phyloP scores from a whole-genome alignment of 140 eudicot species.

The Bidens hawaiensis region DNA sequence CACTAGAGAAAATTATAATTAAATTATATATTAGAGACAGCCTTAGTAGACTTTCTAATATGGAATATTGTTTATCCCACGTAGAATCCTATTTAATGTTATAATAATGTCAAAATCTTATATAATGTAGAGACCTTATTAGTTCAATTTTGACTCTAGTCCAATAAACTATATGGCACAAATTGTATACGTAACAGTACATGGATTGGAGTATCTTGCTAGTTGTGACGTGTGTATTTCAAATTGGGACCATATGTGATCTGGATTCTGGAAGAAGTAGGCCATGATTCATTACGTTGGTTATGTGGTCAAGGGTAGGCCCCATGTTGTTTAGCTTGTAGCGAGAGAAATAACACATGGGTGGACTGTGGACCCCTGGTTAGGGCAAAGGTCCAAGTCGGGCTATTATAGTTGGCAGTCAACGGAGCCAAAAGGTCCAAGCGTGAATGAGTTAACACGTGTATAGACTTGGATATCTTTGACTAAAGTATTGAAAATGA shows the following conservation, averaged over 20 bases:
- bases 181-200: slow-evolving; percentile 12
- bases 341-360: slow-evolving; percentile 14
- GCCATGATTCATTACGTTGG: neutral
- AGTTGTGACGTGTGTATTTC: neutral
- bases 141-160: slow-evolving; percentile 12
- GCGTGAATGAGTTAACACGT: too few relatives aligned
- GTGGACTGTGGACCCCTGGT: slow-evolving; percentile 15
- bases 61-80: too few relatives aligned
- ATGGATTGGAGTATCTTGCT: slow-evolving; percentile 3
- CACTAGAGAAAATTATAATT: neutral
- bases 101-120: too few relatives aligned
- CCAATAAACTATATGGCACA: slow-evolving; percentile 8
- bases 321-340: slow-evolving; percentile 15
- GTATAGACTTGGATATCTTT: too few relatives aligned
- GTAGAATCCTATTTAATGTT: neutral
- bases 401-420: too few relatives aligned
- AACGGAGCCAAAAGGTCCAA: too few relatives aligned
- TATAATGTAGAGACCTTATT: neutral
- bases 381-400: slow-evolving; percentile 13
- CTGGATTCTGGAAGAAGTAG: slow-evolving; percentile 25
- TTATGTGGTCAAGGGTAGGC: slow-evolving; percentile 10
- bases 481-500: too few relatives aligned
- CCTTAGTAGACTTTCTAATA: neutral
- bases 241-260: slow-evolving; percentile 15
- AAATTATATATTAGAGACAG: neutral